These are phyloP conservation scores for Diaporthe sp. DNA, from an alignment of 2,329 filamentous ascomycete genomes.

Conservation along the genomic window DNA sequence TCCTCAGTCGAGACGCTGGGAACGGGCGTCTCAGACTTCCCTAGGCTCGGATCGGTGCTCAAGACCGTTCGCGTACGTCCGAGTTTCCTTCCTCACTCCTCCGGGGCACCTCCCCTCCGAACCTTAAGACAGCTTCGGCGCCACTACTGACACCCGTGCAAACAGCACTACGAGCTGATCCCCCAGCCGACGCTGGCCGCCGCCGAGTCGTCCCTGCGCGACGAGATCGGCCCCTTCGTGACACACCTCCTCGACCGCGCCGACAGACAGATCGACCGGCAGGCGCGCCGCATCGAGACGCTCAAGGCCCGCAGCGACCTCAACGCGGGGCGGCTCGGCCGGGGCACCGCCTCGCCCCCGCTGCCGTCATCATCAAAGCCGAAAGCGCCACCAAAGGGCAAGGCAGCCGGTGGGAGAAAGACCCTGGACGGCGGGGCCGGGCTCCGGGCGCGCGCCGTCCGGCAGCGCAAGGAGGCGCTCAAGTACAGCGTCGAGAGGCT, in stretches of 20 bases:
- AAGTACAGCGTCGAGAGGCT: constrained; percentile 89
- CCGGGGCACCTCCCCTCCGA: neutral
- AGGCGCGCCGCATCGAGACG: constrained; percentile 85
- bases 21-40: constrained; percentile 70
- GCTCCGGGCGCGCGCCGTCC: constrained; percentile 71
- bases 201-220: constrained; percentile 86
- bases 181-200: constrained; percentile 85
- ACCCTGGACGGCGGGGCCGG: constrained; percentile 68
- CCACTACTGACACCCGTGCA: neutral
- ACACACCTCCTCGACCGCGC: constrained; percentile 83
- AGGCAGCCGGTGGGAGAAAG: constrained; percentile 45
- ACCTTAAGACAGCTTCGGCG: neutral
- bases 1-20: constrained; percentile 71
- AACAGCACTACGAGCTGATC: constrained; percentile 91
- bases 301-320: constrained; percentile 87
- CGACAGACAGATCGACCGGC: constrained; percentile 85
- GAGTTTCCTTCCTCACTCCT: constrained; percentile 14
- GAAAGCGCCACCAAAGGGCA: constrained; percentile 23
- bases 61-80: constrained; percentile 69
- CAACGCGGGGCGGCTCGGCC: constrained; percentile 77
- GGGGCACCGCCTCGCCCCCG: constrained; percentile 41
- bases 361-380: neutral
- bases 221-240: constrained; percentile 92
- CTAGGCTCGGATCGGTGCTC: constrained; percentile 67
- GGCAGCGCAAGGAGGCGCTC: constrained; percentile 86